These are phyloP conservation scores for Trichosporon sp. DNA, from an alignment of 1,284 basidiomycete species.

Conservation along the genomic window DNA sequence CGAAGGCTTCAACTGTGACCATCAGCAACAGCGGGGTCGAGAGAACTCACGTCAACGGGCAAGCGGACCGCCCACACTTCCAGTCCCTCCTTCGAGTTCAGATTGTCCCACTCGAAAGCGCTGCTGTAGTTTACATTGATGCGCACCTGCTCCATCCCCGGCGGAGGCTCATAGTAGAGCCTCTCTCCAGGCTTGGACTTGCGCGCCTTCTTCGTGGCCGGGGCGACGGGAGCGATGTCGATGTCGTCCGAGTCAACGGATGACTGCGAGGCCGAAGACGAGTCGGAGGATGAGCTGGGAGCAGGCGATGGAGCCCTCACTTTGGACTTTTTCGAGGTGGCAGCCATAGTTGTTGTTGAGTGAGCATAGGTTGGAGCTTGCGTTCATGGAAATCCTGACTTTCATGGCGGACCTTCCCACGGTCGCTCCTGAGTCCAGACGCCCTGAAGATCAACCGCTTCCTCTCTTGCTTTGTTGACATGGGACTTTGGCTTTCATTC, in stretches of 20 bases:
- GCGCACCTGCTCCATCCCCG: conserved; percentile 44
- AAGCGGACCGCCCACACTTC: conserved; percentile 56
- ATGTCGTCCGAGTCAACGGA: conserved; percentile 8
- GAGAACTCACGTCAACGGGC: conserved; percentile 45
- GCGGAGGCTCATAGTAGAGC: conserved; percentile 44
- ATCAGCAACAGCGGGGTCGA: neutral
- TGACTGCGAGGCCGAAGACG: neutral
- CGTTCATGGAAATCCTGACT: neutral
- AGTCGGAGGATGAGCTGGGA: neutral
- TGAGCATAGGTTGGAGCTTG: too few relatives aligned
- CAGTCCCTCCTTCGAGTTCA: conserved; percentile 42
- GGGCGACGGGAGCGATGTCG: neutral
- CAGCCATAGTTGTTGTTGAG: conserved; percentile 5
- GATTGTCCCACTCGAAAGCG: conserved; percentile 50
- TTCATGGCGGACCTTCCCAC: neutral
- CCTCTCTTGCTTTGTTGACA: too few relatives aligned
- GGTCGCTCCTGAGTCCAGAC: neutral
- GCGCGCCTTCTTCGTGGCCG: neutral
- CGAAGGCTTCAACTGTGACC: conserved; percentile 47
- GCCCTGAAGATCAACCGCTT: too few relatives aligned
- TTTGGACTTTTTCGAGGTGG: neutral
- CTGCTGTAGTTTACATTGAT: conserved; percentile 28
- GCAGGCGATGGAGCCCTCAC: neutral
- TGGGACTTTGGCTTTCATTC: too few relatives aligned
- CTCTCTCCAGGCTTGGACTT: conserved; percentile 15